Base-by-base conservation (phyloP, 352 stramenopile species). In the Globisporangium sylvaticum region DNA sequence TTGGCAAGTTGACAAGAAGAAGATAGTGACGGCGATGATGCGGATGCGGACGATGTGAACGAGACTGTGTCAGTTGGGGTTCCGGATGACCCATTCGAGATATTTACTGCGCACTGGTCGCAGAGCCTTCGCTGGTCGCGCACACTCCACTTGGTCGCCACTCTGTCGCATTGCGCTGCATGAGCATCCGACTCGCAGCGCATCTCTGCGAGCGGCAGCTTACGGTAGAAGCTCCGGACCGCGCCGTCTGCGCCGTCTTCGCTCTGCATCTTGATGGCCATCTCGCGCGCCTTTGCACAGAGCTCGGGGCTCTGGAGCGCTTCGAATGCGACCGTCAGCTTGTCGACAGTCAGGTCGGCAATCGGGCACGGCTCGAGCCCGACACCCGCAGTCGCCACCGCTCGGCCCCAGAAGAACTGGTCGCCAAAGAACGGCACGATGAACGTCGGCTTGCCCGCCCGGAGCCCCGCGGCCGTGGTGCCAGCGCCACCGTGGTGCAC, bases 371-470 rank as follows among this genome's bases (percentile, higher is more conserved):
- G 91, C 61, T 88, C 78, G 7, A 95, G 86, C 18, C 93, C 95
- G 1, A 97, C 91, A 32, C 89, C 91, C 42, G 84, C 80, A 0
- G 80, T 81, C 44, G 89, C 66, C 0, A 97, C 88, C 9, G 94
- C 92, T 55, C 91, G 81, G 1, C 91, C 93, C 95, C 95, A 98
- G 69, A 98, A 98, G 32, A 83, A 88, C 70, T 98, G 95, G 69
- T 98, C 95, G 25, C 90, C 92, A 70, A 98, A 98, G 64, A 98
- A 98, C 7, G 95, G 95, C 61, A 95, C 94, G 15, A 98, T 91
- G 62, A 98, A 93, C 7, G 92, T 98, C 1, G 95, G 94, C 56
- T 98, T 95, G 0, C 92, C 92, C 52, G 89, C 89, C 44, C 0
- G 92, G 91, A 58, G 53, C 18, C 27, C 53, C 15, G 54, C 54